phyloP scores from a whole-genome alignment of 2,329 filamentous ascomycete genomes.

The Calonectria fujianensis region DNA sequence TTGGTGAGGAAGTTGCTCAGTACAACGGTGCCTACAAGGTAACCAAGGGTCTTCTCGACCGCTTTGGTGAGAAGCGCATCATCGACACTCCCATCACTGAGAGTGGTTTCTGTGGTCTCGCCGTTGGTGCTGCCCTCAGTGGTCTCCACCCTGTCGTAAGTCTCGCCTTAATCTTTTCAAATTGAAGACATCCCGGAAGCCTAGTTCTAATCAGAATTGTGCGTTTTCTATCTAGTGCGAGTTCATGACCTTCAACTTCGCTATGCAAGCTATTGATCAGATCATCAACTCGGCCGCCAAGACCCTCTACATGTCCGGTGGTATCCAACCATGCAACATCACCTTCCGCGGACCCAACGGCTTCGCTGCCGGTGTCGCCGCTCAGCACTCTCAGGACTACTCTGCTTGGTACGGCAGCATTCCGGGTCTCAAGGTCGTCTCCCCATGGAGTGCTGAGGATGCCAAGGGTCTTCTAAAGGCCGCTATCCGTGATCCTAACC shows the following conservation, averaged over 20 bases:
- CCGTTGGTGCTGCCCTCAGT: constrained; percentile 94
- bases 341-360: constrained; percentile 99
- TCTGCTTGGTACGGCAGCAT: constrained; percentile 99
- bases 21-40: constrained; percentile 99
- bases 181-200: constrained; percentile 13
- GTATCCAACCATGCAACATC: constrained; percentile 99
- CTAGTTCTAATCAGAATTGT: constrained; percentile 36
- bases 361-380: constrained; percentile 95
- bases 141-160: constrained; percentile 95
- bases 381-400: constrained; percentile 99
- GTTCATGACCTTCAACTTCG: constrained; percentile 99
- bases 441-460: constrained; percentile 97
- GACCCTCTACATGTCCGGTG: constrained; percentile 99
- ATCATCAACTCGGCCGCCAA: constrained; percentile 99
- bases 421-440: constrained; percentile 96
- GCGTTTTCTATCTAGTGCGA: constrained; percentile 80
- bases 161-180: constrained; percentile 50
- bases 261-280: constrained; percentile 99
- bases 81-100: constrained; percentile 99
- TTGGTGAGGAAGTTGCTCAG: constrained; percentile 99
- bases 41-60: constrained; percentile 96
- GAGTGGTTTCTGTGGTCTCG: constrained; percentile 94
- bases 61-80: constrained; percentile 97
- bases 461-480: constrained; percentile 99
- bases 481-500: constrained; percentile 98